Evolutionary conservation across 331 rosid species (phyloP), one percentile per base, ranked within the genome.

Genomic region (Quercus lobata): DNA sequence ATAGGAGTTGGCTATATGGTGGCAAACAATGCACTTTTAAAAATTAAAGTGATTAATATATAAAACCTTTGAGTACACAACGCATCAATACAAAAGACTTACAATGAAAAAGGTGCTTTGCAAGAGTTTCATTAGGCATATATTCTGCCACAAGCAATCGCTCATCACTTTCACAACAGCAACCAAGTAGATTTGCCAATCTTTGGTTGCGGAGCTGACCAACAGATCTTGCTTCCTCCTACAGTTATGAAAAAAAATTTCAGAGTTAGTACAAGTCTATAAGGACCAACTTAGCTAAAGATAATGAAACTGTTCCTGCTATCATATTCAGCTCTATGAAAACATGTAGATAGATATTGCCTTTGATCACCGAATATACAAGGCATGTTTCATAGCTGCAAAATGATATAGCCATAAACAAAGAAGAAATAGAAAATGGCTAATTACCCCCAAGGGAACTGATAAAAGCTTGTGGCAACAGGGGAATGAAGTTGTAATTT

Each of bases 101-200:
- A 93, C 97, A 93, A 76, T 93, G 97, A 78, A 93, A 93, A 70
- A 93, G 94, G 77, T 91, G 97, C 14, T 91, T 93, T 68, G 97
- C 97, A 57, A 93, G 94, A 72, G 97, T 91, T 84, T 91, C 97
- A 77, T 84, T 89, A 12, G 97, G 94, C 94, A 91, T 91, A 77
- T 87, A 91, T 85, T 93, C 97, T 18, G 91, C 96, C 57, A 91
- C 94, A 54, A 92, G 96, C 86, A 93, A 85, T 86, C 97, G 90
- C 82, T 91, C 97, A 19, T 93, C 96, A 78, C 82, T 89, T 91
- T 93, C 92, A 41, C 86, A 87, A 74, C 94, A 93, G 75, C 91
- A 91, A 57, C 97, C 97, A 69, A 93, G 92, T 80, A 93, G 87
- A 87, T 93, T 93, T 54, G 88, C 86, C 80, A 93, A 77, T 78